These are phyloP conservation scores for Cytidiella melzeri DNA, from an alignment of 768 basidiomycete species.

Conservation along the genomic window DNA sequence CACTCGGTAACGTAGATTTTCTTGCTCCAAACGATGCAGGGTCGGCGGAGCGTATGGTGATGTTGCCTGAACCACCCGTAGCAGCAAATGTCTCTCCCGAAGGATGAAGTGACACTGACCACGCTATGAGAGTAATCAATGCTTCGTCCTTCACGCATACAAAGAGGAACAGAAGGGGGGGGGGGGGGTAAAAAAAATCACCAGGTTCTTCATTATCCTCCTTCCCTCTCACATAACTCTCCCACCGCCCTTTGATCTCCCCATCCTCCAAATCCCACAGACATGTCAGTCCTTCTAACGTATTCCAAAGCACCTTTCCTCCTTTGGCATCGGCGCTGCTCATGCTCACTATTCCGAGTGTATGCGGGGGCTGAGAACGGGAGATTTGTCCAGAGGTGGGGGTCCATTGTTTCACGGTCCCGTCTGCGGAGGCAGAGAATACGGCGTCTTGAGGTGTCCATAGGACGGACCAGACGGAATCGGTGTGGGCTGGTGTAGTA, in stretches of 20 bases:
- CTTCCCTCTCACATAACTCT: constrained; percentile 62
- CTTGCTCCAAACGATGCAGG: constrained; percentile 60
- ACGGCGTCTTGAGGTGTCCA: constrained; percentile 63
- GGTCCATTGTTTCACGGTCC: constrained; percentile 69
- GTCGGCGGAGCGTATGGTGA: constrained; percentile 67
- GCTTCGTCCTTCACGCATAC: not conserved
- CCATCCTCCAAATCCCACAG: constrained; percentile 69
- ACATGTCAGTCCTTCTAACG: constrained; percentile 76
- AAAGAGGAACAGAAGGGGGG: not conserved
- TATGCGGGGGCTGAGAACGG: constrained; percentile 61
- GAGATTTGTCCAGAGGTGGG: constrained; percentile 57
- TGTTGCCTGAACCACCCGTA: constrained; percentile 64
- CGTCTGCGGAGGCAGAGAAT: constrained; percentile 74
- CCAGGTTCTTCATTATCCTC: constrained; percentile 59
- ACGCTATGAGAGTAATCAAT: constrained; percentile 45
- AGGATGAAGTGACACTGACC: constrained; percentile 81
- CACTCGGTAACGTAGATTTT: constrained; percentile 53
- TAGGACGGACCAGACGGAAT: constrained; percentile 71
- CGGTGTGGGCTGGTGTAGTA: constrained; percentile 56
- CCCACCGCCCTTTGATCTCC: constrained; percentile 54
- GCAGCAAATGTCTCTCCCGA: constrained; percentile 67
- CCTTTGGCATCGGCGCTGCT: constrained; percentile 61
- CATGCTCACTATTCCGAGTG: constrained; percentile 79
- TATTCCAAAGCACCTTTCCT: constrained; percentile 64
- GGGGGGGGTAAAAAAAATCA: constrained; percentile 36